Percentiles rank a stretch among this genome's conserved stretches.
Conservation (phyloP, 176 grass and related monocot genomes). For the Oryza coarctata region DNA sequence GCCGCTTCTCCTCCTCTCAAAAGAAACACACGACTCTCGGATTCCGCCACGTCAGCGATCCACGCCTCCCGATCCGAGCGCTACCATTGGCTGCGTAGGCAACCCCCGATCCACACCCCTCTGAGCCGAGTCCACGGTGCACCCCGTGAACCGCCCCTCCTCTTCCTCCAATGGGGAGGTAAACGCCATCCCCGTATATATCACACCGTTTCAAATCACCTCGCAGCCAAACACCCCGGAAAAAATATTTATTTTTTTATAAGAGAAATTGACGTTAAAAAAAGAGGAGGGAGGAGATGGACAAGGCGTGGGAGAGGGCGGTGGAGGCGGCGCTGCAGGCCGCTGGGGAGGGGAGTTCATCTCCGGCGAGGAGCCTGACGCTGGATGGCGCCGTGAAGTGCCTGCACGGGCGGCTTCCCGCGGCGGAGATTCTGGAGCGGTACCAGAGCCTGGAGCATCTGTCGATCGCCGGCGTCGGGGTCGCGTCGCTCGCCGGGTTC, state of each 20-base stretch:
- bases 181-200: constrained; percentile 45
- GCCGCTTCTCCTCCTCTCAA: constrained; percentile 48
- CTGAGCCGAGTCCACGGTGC: constrained; percentile 33
- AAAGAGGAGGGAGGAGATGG: constrained; percentile 42
- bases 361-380: constrained; percentile 71
- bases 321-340: constrained; percentile 81
- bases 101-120: neutral
- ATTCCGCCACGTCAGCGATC: constrained; percentile 67
- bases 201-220: constrained; percentile 47
- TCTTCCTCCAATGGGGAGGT: constrained; percentile 37
- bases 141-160: constrained; percentile 34
- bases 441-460: constrained; percentile 86
- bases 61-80: constrained; percentile 25
- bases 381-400: constrained; percentile 93
- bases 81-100: neutral
- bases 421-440: constrained; percentile 73
- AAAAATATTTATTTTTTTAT: constrained; percentile 18
- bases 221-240: constrained; percentile 16
- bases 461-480: constrained; percentile 82
- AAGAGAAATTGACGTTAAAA: neutral
- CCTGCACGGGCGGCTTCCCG: constrained; percentile 68
- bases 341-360: constrained; percentile 52
- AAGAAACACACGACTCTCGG: constrained; percentile 65
- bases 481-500: constrained; percentile 76
- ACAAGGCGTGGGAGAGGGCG: constrained; percentile 92